Evolutionary conservation across 495 filamentous ascomycete genomes (phyloP).

Genomic region (Lepidopterella palustris): DNA sequence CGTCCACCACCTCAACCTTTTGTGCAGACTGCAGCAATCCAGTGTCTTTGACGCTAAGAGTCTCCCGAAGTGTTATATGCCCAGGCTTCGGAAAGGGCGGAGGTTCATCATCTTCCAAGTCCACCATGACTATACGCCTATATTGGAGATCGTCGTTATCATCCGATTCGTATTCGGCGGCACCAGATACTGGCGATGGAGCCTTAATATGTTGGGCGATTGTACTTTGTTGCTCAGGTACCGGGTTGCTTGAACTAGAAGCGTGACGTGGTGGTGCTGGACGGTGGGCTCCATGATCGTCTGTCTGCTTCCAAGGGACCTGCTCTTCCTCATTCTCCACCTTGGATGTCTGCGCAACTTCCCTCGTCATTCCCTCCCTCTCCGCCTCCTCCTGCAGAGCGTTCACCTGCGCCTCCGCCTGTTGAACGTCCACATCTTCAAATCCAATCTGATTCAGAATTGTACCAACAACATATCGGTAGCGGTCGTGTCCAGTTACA

Average conservation of each 20-base stretch:
- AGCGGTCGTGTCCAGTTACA: conserved; percentile 49
- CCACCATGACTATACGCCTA: neutral
- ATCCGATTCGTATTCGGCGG: neutral
- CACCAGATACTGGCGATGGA: neutral
- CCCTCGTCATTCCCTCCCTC: conserved; percentile 37
- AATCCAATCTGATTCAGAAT: conserved; percentile 51
- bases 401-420: conserved; percentile 36
- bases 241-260: neutral
- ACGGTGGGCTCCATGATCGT: neutral
- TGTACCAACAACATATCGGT: conserved; percentile 48
- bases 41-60: neutral
- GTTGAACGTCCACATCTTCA: conserved; percentile 46
- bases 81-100: neutral
- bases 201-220: neutral
- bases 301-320: neutral
- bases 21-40: neutral
- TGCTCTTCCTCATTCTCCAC: neutral
- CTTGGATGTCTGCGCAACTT: conserved; percentile 23
- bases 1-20: neutral
- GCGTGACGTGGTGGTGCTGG: neutral
- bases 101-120: neutral
- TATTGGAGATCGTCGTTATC: neutral
- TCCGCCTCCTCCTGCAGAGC: conserved; percentile 42
- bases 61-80: too few species aligned
- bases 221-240: neutral